Conservation (phyloP, 257 asterid genomes). For the Jasminum sambac region DNA sequence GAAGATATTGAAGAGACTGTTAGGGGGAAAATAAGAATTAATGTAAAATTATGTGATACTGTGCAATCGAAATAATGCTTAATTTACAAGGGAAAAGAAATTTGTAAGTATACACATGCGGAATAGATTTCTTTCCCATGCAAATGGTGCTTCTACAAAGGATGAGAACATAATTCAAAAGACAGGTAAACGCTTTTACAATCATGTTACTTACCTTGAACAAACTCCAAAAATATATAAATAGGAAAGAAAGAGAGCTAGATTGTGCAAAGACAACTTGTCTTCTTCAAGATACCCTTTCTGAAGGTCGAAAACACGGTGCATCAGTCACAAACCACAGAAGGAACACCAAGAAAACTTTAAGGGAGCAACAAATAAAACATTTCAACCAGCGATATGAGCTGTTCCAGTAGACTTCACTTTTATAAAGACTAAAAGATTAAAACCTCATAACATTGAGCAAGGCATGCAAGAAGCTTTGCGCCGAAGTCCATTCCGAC, state of each 20-base stretch:
- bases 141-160: not conserved
- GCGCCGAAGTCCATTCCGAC: constrained; percentile 97
- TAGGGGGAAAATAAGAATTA: not conserved
- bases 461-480: constrained; percentile 79
- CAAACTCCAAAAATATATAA: constrained; percentile 82
- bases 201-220: constrained; percentile 59
- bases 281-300: constrained; percentile 87
- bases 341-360: constrained; percentile 9
- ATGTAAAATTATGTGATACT: not conserved
- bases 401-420: not conserved
- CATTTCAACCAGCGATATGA: not conserved
- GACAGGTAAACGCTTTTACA: constrained; percentile 3
- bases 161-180: not conserved
- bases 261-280: constrained; percentile 75
- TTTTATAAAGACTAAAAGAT: constrained; percentile 13
- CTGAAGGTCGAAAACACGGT: constrained; percentile 47
- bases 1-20: not conserved
- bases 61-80: not conserved
- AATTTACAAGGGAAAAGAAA: not conserved
- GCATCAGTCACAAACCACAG: constrained; percentile 22
- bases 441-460: constrained; percentile 80
- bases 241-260: constrained; percentile 79
- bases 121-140: not conserved
- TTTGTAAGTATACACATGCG: not conserved
- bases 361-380: constrained; percentile 1